A percentile compares a stretch with the other conserved stretches of the same genome.
Conservation (phyloP, 192 early-diverging fungal species). For the Coemansia sp. region DNA sequence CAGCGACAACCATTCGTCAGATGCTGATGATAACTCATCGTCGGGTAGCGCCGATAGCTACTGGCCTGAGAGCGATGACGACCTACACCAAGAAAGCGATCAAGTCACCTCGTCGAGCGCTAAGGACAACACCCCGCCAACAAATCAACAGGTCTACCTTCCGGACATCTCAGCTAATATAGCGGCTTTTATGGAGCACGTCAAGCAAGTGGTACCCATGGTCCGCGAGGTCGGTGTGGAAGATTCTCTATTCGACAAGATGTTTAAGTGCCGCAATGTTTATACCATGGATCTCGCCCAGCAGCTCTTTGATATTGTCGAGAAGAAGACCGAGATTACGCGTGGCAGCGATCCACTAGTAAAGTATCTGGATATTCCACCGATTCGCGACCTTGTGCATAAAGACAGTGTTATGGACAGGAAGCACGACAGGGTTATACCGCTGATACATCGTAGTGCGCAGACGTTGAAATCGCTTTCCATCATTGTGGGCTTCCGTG, state of each 20-base stretch:
- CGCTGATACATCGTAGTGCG: background rate
- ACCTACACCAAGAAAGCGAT: background rate
- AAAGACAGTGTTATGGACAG: background rate
- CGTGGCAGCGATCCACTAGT: background rate
- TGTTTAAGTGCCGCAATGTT: background rate
- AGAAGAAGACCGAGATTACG: background rate
- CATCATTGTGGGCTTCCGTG: background rate
- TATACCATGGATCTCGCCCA: background rate
- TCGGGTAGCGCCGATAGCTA: background rate
- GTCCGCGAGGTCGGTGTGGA: background rate
- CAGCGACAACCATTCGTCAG: background rate
- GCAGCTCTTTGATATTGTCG: background rate
- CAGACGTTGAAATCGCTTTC: background rate
- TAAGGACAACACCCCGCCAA: background rate
- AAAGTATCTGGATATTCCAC: background rate
- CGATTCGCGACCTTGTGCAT: background rate
- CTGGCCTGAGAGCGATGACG: background rate
- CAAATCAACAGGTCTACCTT: background rate
- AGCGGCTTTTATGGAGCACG: background rate
- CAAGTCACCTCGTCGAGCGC: background rate
- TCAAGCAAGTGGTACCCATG: background rate
- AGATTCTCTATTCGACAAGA: background rate
- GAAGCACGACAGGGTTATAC: background rate
- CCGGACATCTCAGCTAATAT: background rate
- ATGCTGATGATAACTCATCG: background rate